phyloP scores from a whole-genome alignment of 2,329 filamentous ascomycete genomes.

The Diaporthe humulicola region DNA sequence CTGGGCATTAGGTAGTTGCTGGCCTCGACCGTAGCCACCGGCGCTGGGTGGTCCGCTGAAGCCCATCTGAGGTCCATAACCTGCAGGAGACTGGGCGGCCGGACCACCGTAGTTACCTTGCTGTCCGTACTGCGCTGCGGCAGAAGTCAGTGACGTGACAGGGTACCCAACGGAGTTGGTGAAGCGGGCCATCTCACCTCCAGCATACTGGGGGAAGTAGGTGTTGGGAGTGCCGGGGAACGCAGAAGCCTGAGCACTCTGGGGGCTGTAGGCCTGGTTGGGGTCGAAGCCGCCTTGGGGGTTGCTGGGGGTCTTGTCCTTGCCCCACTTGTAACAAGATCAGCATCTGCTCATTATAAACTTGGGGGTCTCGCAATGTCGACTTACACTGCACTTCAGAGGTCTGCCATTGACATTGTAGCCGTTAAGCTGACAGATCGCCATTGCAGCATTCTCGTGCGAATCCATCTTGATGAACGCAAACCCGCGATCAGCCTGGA shows the following conservation, averaged over 20 bases:
- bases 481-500: slow-evolving; percentile 97
- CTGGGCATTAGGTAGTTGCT: slow-evolving; percentile 68
- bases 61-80: slow-evolving; percentile 77
- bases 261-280: slow-evolving; percentile 79
- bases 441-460: slow-evolving; percentile 98
- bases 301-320: slow-evolving; percentile 89
- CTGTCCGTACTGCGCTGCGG: slow-evolving; percentile 70
- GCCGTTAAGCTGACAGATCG: slow-evolving; percentile 96
- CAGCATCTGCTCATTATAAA: slow-evolving; percentile 45
- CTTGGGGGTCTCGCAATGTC: slow-evolving; percentile 2
- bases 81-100: slow-evolving; percentile 71
- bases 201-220: slow-evolving; percentile 96
- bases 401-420: slow-evolving; percentile 98
- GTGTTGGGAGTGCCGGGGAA: slow-evolving; percentile 83
- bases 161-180: slow-evolving; percentile 43
- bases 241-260: slow-evolving; percentile 78
- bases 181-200: slow-evolving; percentile 59
- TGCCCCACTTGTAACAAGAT: slow-evolving; percentile 83
- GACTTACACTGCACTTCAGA: slow-evolving; percentile 96
- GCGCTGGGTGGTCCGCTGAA: slow-evolving; percentile 81
- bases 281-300: slow-evolving; percentile 80
- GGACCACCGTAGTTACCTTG: slow-evolving; percentile 74
- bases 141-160: slow-evolving; percentile 67
- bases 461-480: slow-evolving; percentile 99
- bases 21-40: slow-evolving; percentile 86